phyloP scores from a whole-genome alignment of 2,329 filamentous ascomycete species.

The Ilyonectria sp. region DNA sequence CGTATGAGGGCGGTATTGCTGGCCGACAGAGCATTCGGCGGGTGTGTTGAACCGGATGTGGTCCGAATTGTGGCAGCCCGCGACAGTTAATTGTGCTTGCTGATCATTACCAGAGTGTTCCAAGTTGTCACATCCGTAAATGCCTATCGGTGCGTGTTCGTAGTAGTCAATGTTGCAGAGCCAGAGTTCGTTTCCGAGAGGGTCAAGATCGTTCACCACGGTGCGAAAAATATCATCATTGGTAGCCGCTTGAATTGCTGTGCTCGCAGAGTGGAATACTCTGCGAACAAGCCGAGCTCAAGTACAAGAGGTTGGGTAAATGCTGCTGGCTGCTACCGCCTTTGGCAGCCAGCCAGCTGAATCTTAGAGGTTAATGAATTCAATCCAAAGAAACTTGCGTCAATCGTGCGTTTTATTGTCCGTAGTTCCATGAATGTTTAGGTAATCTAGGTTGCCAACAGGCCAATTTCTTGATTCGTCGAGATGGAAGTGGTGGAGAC shows the following conservation, averaged over 20 bases:
- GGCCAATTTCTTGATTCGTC: too few species aligned
- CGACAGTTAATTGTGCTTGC: neutral
- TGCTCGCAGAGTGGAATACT: too few species aligned
- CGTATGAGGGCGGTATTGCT: too few species aligned
- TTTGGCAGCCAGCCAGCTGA: neutral
- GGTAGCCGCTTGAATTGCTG: too few species aligned
- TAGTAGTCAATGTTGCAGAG: neutral
- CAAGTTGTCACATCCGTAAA: neutral
- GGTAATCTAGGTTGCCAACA: too few species aligned
- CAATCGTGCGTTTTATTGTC: neutral
- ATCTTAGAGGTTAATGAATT: neutral
- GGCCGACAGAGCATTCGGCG: too few species aligned
- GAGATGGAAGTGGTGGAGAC: too few species aligned
- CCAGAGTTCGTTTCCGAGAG: slow-evolving; percentile 9
- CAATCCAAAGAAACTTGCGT: neutral
- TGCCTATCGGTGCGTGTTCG: slow-evolving; percentile 6
- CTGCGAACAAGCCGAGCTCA: too few species aligned
- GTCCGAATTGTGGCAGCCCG: too few species aligned
- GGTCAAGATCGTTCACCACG: neutral
- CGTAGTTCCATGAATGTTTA: neutral
- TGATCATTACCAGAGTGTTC: neutral
- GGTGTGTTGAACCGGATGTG: too few species aligned
- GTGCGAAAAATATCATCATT: too few species aligned
- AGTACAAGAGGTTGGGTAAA: neutral
- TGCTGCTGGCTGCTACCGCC: neutral